Evolutionary conservation across 805 yeast genomes (phyloP).

Genomic region (Spathaspora boniae): DNA sequence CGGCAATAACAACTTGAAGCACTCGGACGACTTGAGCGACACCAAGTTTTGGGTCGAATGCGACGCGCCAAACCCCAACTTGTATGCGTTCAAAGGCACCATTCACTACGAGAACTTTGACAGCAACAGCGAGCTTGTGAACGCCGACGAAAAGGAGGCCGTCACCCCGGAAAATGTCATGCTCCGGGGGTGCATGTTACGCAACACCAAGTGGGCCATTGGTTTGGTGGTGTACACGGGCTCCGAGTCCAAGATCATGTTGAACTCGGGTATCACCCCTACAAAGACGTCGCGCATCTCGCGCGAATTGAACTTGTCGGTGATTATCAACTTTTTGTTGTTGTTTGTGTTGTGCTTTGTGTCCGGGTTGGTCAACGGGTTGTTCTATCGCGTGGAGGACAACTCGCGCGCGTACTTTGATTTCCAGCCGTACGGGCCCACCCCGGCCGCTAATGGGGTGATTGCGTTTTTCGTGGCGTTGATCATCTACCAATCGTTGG

Average conservation of each 20-base stretch:
- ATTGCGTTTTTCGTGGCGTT: slow-evolving; percentile 69
- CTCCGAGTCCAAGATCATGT: slow-evolving; percentile 68
- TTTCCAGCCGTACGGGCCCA: slow-evolving; percentile 54
- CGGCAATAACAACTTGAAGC: slow-evolving; percentile 41
- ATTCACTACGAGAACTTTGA: slow-evolving; percentile 47
- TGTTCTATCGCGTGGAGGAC: slow-evolving; percentile 44
- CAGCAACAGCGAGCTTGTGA: slow-evolving; percentile 26
- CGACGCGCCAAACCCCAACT: slow-evolving; percentile 66
- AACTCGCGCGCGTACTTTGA: slow-evolving; percentile 58
- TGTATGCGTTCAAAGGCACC: slow-evolving; percentile 67
- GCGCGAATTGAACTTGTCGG: slow-evolving; percentile 63
- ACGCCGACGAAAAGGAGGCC: slow-evolving; percentile 49
- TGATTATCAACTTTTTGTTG: slow-evolving; percentile 56
- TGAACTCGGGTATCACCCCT: slow-evolving; percentile 77
- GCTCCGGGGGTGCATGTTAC: slow-evolving; percentile 66
- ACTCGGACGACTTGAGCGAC: slow-evolving; percentile 56
- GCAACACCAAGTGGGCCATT: slow-evolving; percentile 75
- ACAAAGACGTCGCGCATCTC: slow-evolving; percentile 65
- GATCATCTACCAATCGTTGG: slow-evolving; percentile 71
- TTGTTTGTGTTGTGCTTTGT: slow-evolving; percentile 65
- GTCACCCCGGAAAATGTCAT: slow-evolving; percentile 59
- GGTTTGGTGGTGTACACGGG: slow-evolving; percentile 80
- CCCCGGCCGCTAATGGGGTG: slow-evolving; percentile 62
- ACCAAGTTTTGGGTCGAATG: slow-evolving; percentile 61
- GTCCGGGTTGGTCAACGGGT: slow-evolving; percentile 68